These are phyloP conservation scores for Pontederia paniculata DNA, from an alignment of 176 grass and related monocot genomes.

Conservation along the genomic window DNA sequence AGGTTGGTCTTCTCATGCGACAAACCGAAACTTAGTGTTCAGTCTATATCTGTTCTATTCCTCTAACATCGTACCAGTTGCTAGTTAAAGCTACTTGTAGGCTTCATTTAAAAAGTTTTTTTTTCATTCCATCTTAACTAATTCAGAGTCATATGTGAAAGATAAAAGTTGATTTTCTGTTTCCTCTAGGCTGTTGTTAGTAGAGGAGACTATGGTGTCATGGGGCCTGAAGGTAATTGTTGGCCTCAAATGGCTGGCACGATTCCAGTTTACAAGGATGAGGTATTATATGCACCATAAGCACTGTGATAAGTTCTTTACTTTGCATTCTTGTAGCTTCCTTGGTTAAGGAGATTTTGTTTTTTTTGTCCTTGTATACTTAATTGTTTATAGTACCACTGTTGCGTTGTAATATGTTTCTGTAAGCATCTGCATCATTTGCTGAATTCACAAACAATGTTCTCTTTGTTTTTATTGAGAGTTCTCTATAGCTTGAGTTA, in stretches of 20 bases:
- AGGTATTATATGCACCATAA: too few relatives aligned
- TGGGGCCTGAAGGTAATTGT: slow-evolving; percentile 29
- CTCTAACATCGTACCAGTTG: neutral
- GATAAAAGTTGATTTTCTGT: neutral
- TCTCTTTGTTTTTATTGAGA: too few relatives aligned
- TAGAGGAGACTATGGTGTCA: slow-evolving; percentile 48
- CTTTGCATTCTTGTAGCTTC: too few relatives aligned
- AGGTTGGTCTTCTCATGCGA: slow-evolving; percentile 26
- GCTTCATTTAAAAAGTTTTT: neutral
- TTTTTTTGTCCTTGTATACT: too few relatives aligned
- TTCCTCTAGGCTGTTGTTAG: slow-evolving; percentile 54
- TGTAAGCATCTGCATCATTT: too few relatives aligned
- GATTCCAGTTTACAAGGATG: slow-evolving; percentile 35
- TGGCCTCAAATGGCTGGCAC: slow-evolving; percentile 94
- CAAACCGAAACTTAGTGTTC: neutral
- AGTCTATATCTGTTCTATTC: neutral
- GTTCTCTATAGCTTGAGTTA: too few relatives aligned
- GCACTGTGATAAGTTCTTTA: too few relatives aligned
- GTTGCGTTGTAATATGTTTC: too few relatives aligned
- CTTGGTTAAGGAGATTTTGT: too few relatives aligned
- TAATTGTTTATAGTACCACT: too few relatives aligned
- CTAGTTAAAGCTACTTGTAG: too few relatives aligned
- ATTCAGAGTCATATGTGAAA: slow-evolving; percentile 1
- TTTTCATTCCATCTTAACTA: neutral
- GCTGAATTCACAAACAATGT: too few relatives aligned